Base-by-base conservation (phyloP, 2,329 filamentous ascomycete species). In the Gyromitra esculenta region DNA sequence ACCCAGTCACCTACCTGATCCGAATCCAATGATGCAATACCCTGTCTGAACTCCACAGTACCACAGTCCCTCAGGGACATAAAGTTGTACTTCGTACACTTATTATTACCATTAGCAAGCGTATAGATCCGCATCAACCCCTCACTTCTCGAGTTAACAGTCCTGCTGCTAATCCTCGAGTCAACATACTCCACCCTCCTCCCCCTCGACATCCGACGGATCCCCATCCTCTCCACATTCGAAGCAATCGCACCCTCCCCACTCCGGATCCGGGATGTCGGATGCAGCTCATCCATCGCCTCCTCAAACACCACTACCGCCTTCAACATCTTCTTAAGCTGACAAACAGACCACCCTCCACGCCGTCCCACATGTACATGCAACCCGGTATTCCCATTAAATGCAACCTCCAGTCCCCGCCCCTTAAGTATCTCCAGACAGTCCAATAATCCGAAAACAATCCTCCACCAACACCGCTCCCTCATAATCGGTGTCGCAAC, bases 51-150 rank as follows among this genome's bases (percentile, higher is more conserved):
- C 35, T 65, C 67, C 9, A 71, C 67, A 5, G 59, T 75, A 2
- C 57, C 54, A 41, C 45, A 31, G 35, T 48, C 37, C 35, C 35
- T 54, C 6, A 45, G n/a, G 1, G 63, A 21, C 5, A 54, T 13
- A 41, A 68, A 66, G 64, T 68, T 74, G 37, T 74, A 62, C 39
- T 74, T 74, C 1, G 67, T 62, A 7, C 56, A 65, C 43, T 56
- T 72, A n/a, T 48, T 48, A 21, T 37, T 18, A 3, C 48, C 56
- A 56, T 74, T 69, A 15, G 50, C 39, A n/a, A 74, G 63, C 3
- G 3, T n/a, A n/a, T n/a, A 70, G 25, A 60, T 13, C 1, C 45
- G 45, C 25, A 37, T 56, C 18, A 54, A 2, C 2, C 54, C 48
- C n/a, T 64, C 63, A 21, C 5, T n/a, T 15, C 71, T 63, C 45